Percentiles rank a stretch among this genome's conserved stretches.
Evolutionary conservation across 2,329 filamentous ascomycete genomes (phyloP).

Genomic region (Didymella pinodella): DNA sequence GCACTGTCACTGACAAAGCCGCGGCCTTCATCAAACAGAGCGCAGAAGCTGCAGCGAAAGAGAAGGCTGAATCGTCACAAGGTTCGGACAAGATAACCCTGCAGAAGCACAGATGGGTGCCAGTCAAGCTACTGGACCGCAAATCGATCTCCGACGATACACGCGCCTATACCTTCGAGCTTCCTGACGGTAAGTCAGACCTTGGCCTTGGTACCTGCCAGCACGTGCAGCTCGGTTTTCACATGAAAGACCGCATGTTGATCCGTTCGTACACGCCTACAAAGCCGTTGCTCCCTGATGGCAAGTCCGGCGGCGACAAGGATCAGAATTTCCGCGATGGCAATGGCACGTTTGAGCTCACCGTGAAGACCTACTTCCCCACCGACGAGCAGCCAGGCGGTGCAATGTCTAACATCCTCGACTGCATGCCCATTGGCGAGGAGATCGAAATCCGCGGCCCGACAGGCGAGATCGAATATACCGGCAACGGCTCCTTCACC

Average conservation of each 20-base stretch:
- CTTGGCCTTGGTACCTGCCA: conserved; percentile 61
- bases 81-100: conserved; percentile 47
- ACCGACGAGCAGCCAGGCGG: conserved; percentile 59
- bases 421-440: conserved; percentile 59
- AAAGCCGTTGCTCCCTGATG: conserved; percentile 44
- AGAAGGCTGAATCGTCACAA: conserved; percentile 41
- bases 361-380: conserved; percentile 61
- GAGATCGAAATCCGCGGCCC: conserved; percentile 62
- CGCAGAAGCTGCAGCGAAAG: conserved; percentile 53
- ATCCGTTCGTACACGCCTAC: conserved; percentile 62
- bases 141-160: conserved; percentile 56
- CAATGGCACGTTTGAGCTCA: conserved; percentile 33
- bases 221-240: conserved; percentile 63
- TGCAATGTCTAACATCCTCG: conserved; percentile 63
- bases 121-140: conserved; percentile 53
- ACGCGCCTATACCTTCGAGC: conserved; percentile 56
- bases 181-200: conserved; percentile 52
- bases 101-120: conserved; percentile 58
- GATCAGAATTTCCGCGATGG: conserved; percentile 19
- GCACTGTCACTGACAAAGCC: conserved; percentile 59
- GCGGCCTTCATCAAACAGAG: conserved; percentile 57
- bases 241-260: conserved; percentile 61
- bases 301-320: background rate
- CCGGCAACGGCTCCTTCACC: conserved; percentile 56
- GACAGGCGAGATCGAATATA: conserved; percentile 60